Percentiles rank a stretch among this genome's conserved stretches.
Conservation (phyloP, 1,284 basidiomycete species). For the Fomitopsis pinicola region DNA sequence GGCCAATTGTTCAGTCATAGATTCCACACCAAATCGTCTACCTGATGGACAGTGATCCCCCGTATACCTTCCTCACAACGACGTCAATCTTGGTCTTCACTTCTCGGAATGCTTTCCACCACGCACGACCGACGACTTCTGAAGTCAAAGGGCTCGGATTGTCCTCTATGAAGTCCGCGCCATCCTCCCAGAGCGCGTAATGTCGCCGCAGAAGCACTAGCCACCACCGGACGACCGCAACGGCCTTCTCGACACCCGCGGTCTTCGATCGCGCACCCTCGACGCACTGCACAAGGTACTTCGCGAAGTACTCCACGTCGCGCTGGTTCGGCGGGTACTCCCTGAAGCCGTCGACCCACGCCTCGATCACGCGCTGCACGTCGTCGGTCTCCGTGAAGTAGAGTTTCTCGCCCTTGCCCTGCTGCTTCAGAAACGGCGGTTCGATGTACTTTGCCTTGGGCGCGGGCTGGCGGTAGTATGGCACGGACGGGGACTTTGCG, state of each 20-base stretch:
- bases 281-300: constrained; percentile 64
- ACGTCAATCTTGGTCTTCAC: constrained; percentile 62
- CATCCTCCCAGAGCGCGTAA: constrained; percentile 50
- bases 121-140: constrained; percentile 52
- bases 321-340: constrained; percentile 56
- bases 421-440: constrained; percentile 51
- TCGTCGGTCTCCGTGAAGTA: constrained; percentile 59
- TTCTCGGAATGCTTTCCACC: constrained; percentile 73
- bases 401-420: constrained; percentile 50
- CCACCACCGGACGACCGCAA: constrained; percentile 79
- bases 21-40: constrained; percentile 8
- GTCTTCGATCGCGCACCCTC: constrained; percentile 47
- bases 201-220: constrained; percentile 54
- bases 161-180: constrained; percentile 30
- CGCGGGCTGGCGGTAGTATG: constrained; percentile 41
- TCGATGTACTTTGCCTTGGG: constrained; percentile 46
- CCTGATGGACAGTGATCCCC: constrained; percentile 48
- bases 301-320: constrained; percentile 70
- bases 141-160: constrained; percentile 26
- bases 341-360: constrained; percentile 66
- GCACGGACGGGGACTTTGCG: constrained; percentile 21
- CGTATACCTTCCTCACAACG: constrained; percentile 57
- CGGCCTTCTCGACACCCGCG: constrained; percentile 61
- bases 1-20: too few species aligned
- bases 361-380: constrained; percentile 62